Evolutionary conservation across 192 early-diverging fungal genomes (phyloP), one percentile per base, ranked within the genome.

Genomic region (Chytriomyces confervae): DNA sequence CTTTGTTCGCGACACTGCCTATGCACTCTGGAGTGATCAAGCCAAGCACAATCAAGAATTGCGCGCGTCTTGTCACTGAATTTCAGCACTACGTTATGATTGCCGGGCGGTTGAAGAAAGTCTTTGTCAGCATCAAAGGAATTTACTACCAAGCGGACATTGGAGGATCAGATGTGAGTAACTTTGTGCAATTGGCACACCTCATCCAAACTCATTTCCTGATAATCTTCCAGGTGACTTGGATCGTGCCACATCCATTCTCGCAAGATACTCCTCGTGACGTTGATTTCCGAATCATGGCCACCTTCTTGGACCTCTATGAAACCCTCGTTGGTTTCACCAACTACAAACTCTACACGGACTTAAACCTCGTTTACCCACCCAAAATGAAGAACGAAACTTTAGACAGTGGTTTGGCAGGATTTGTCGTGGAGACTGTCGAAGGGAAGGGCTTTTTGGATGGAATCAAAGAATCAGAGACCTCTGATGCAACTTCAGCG

Each of bases 121-220:
- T 92, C 36, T 99, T 99, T 82, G 85, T 99, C 62, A 95, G 94
- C 11, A 97, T 99, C 91, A 99, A 99, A 87, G 98, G 98, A 63
- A 97, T 99, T 82, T 99, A 99, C 85, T 99, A 98, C 85, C 95
- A 97, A 86, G 96, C 94, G n/a, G 96, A 97, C 66, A 93, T 99
- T 82, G 91, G 94, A 82, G 97, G 97, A 47, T 93, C 96, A 80
- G 90, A 88, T 64, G 72, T 74, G 23, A 63, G 61, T 62, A 5
- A 62, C 44, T 63, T 20, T 46, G 23, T 51, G 13, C 53, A 29
- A n/a, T 57, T 50, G 47, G 11, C 53, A 20, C 20, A 13, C 53
- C 20, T 57, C 2, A 1, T 57, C 16, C 53, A 57, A 57, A 57
- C 53, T 57, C 16, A 13, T 57, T 13, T 20, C 20, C 20, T 57